Evolutionary conservation across 345 rosid genomes (phyloP).

Genomic region (Lepidium africanum): DNA sequence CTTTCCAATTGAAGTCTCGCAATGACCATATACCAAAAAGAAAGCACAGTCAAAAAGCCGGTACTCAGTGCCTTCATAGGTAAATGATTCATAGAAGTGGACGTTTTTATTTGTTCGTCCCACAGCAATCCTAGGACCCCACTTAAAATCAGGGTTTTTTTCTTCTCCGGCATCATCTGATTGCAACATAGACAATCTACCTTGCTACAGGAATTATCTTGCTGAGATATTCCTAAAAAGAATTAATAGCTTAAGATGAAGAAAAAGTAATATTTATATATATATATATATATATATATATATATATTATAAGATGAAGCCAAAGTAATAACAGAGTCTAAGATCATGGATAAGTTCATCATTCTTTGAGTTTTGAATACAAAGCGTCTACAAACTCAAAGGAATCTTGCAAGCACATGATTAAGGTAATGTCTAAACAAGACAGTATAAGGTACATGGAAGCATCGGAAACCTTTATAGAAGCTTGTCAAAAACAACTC

Average conservation of each 20-base stretch:
- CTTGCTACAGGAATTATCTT: background rate
- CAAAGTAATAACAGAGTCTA: background rate
- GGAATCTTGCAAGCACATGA: background rate
- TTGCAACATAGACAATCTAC: constrained; percentile 20
- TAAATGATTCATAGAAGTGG: constrained; percentile 37
- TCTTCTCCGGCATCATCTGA: background rate
- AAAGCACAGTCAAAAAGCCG: constrained; percentile 39
- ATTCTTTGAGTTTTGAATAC: background rate
- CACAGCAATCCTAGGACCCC: constrained; percentile 32
- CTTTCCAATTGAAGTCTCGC: constrained; percentile 47
- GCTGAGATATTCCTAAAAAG: background rate
- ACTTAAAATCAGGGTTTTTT: constrained; percentile 20
- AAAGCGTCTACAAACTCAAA: background rate
- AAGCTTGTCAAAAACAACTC: background rate
- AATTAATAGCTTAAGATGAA: background rate
- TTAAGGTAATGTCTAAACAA: background rate
- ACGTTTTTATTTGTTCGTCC: constrained; percentile 16
- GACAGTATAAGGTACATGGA: background rate
- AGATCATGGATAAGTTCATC: background rate
- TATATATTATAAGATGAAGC: no score
- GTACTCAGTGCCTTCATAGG: constrained; percentile 33
- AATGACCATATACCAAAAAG: background rate
- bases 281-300: no score
- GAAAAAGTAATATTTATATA: no score
- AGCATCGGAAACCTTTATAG: background rate